Evolutionary conservation across 2,329 filamentous ascomycete species (phyloP), one percentile per base, ranked within the genome.

Genomic region (Chaetomium sp.): DNA sequence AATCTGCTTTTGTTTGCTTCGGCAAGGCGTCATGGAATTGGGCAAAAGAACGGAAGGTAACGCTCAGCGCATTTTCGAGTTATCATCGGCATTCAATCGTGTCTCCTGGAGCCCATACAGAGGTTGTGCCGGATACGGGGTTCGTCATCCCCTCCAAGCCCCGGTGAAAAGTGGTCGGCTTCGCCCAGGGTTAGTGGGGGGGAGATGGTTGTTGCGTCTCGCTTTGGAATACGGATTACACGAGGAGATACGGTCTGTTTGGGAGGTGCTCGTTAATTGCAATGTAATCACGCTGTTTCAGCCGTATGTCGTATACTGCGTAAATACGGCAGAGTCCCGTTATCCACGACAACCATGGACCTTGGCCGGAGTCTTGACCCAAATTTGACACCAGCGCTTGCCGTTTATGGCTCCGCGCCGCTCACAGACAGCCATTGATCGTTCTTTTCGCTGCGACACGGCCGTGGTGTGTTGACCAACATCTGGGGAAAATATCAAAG

Each of bases 31-130:
- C 51, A 63, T 13, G 56, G 59, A 16, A 21, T 38, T 38, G 53
- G 62, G 50, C 23, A 56, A 67, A 62, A 62, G 45, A 62, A 56
- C 49, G 59, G 58, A 60, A 58, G 53, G 61, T 29, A 63, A 63
- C 10, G 38, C 47, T 51, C 56, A 53, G 56, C 27, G 21, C 51
- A 53, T 55, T 51, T 54, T 49, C 29, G 29, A 33, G 51, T 21
- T 31, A 47, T 51, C 51, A 50, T 54, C 42, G 29, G 35, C 27
- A 47, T 50, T 45, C 13, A 13, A n/a, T 45, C 6, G 53, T 61
- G 21, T 19, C 27, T 31, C 25, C 12, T 29, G 29, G 23, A n/a
- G 9, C 45, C 21, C 45, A 23, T 21, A 19, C 45, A 47, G 9
- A 23, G 45, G 19, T 10, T 47, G 45, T 23, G 45, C n/a, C 54